Evolutionary conservation across 306 rosid species (phyloP).

Genomic region (Rosa lucieae): DNA sequence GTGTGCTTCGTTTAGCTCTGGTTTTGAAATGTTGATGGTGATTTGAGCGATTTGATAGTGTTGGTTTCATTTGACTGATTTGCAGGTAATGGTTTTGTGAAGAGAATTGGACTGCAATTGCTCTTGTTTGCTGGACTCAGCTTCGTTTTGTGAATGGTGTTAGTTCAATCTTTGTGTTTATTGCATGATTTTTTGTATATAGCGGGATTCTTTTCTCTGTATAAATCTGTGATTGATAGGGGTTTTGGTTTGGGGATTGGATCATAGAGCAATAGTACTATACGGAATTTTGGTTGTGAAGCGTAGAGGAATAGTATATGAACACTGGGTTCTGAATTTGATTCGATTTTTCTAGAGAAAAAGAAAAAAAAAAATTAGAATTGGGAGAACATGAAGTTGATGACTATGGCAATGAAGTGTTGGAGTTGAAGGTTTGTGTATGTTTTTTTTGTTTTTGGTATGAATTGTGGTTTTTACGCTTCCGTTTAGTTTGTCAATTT

Average conservation of each 20-base stretch:
- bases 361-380: not conserved
- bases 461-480: not conserved
- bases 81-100: conserved; percentile 7
- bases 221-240: conserved; percentile 7
- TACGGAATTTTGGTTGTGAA: not conserved
- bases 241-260: conserved; percentile 6
- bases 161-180: not conserved
- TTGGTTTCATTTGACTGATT: not conserved
- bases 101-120: conserved; percentile 10
- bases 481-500: conserved; percentile 6
- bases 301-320: not conserved
- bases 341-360: not conserved
- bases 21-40: conserved; percentile 25
- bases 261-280: not conserved
- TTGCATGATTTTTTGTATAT: conserved; percentile 21
- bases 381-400: not conserved
- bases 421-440: conserved; percentile 26
- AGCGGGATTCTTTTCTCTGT: conserved; percentile 12
- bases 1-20: conserved; percentile 19
- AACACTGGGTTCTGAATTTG: not conserved
- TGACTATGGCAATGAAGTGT: not conserved
- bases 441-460: not conserved
- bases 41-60: not conserved
- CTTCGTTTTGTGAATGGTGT: not conserved
- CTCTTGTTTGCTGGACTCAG: conserved; percentile 5